Evolutionary conservation across 495 filamentous ascomycete genomes (phyloP).

Genomic region (Tuber microsphaerosporum): DNA sequence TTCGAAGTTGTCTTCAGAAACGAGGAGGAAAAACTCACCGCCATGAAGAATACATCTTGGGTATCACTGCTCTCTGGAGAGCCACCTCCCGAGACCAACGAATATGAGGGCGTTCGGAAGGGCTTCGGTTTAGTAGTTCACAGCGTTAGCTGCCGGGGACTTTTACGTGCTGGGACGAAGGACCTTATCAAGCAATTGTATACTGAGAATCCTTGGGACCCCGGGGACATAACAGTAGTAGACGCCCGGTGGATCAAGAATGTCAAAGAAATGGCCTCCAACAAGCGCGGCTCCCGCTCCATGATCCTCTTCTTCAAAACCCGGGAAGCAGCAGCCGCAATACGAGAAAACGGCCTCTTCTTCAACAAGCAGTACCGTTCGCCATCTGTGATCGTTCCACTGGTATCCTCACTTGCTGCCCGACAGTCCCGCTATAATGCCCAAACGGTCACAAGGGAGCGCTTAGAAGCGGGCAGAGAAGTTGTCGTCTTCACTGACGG

Average conservation of each 20-base stretch:
- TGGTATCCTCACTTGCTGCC: neutral
- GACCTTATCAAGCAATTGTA: neutral
- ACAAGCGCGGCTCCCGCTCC: neutral
- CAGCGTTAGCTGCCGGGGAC: neutral
- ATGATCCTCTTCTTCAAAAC: neutral
- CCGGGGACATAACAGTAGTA: neutral
- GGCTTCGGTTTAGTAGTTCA: neutral
- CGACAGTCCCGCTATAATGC: neutral
- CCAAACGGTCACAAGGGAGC: neutral
- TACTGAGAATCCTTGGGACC: neutral
- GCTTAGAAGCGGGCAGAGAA: neutral
- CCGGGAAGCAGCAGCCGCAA: neutral
- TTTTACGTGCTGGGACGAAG: neutral
- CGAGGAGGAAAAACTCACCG: neutral
- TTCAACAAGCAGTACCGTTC: neutral
- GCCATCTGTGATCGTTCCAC: neutral
- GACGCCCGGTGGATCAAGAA: neutral
- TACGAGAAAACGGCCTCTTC: neutral
- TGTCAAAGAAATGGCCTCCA: neutral
- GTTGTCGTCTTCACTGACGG: neutral
- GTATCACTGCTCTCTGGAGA: neutral
- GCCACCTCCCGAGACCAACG: neutral
- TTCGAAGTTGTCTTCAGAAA: neutral
- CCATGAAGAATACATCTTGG: neutral
- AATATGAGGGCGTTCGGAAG: neutral